phyloP scores from a whole-genome alignment of 768 basidiomycete genomes.

The Boletus vermiculosoides region DNA sequence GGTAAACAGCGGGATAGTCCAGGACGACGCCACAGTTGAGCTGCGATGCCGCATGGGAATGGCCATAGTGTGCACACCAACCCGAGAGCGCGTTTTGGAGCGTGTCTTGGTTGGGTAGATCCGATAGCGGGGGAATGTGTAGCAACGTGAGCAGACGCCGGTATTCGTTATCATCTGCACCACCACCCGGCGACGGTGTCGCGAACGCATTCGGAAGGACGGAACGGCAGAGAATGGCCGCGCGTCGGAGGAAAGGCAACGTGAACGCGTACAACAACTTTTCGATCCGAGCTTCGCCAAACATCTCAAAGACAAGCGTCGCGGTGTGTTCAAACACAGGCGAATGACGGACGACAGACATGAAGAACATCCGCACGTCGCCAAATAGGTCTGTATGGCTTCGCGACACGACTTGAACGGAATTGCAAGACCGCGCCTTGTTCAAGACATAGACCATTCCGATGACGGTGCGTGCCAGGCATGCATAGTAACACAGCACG shows the following conservation, averaged over 20 bases:
- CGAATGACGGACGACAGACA: conserved; percentile 87
- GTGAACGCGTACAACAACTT: conserved; percentile 86
- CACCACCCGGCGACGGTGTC: conserved; percentile 36
- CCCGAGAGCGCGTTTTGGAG: conserved; percentile 86
- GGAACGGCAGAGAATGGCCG: conserved; percentile 79
- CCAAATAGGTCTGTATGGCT: conserved; percentile 75
- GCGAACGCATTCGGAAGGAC: conserved; percentile 65
- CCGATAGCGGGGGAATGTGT: conserved; percentile 75
- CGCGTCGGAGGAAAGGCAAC: conserved; percentile 87
- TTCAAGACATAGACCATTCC: conserved; percentile 81
- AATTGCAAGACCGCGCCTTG: conserved; percentile 60
- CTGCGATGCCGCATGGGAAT: conserved; percentile 75
- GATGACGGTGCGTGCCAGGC: conserved; percentile 81
- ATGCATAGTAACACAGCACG: conserved; percentile 88
- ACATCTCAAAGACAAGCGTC: conserved; percentile 72
- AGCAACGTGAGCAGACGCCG: conserved; percentile 70
- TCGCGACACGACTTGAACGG: conserved; percentile 43
- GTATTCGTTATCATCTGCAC: conserved; percentile 65
- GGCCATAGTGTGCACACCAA: conserved; percentile 89
- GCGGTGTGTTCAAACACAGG: conserved; percentile 85
- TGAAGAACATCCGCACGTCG: conserved; percentile 84
- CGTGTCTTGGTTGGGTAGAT: conserved; percentile 79
- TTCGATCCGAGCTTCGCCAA: conserved; percentile 82
- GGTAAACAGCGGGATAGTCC: conserved; percentile 83
- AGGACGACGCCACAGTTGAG: conserved; percentile 75